Conservation (phyloP, 2,329 filamentous ascomycete species). For the Sporothrix phasma region DNA sequence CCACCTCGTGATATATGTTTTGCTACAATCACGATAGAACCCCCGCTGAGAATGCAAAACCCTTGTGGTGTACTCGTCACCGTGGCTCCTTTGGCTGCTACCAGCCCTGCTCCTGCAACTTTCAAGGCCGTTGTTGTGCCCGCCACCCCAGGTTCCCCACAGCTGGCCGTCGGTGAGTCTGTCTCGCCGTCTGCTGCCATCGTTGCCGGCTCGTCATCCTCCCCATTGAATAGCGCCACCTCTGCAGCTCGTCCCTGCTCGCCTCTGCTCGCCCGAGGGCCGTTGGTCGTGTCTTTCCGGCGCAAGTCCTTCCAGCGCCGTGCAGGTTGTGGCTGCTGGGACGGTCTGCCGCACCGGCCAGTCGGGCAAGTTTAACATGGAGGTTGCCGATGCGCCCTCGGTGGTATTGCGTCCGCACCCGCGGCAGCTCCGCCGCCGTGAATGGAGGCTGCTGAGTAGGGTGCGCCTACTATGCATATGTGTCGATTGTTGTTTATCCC, state of each 20-base stretch:
- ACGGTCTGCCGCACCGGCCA: constrained; percentile 34
- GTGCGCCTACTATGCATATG: neutral
- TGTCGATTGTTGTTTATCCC: neutral
- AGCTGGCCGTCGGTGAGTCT: constrained; percentile 23
- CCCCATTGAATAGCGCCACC: neutral
- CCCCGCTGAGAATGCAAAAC: neutral
- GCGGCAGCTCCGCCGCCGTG: neutral
- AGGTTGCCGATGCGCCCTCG: neutral
- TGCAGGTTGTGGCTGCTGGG: constrained; percentile 43
- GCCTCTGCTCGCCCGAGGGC: constrained; percentile 42
- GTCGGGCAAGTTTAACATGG: constrained; percentile 8
- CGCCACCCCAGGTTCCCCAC: constrained; percentile 28
- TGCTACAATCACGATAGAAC: neutral
- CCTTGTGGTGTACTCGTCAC: constrained; percentile 33
- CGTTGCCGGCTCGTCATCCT: neutral
- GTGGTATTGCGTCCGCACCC: neutral
- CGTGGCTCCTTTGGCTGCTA: constrained; percentile 17
- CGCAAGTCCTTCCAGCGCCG: constrained; percentile 50
- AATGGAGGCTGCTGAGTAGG: neutral
- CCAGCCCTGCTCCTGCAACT: constrained; percentile 23
- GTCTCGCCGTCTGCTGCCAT: constrained; percentile 11
- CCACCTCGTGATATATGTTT: neutral
- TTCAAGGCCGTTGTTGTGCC: constrained; percentile 13
- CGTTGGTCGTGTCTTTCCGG: constrained; percentile 46
- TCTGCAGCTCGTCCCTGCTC: constrained; percentile 36